phyloP scores from a whole-genome alignment of 306 rosid genomes.

The Dalbergia cochinchinensis region DNA sequence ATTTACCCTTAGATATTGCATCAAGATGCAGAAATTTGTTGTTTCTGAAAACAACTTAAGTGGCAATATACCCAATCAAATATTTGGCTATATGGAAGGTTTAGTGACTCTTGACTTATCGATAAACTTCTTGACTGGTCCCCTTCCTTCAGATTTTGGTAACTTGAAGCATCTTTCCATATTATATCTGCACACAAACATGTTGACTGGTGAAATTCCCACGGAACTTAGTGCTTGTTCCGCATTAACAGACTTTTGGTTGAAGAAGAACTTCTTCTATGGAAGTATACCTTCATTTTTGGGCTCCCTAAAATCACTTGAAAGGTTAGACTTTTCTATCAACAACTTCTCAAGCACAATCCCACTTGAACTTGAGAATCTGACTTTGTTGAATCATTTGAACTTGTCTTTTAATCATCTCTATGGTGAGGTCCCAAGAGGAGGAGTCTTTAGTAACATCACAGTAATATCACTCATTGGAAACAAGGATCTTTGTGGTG shows the following conservation, averaged over 20 bases:
- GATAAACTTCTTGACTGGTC: slow-evolving; percentile 25
- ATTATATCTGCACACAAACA: background rate
- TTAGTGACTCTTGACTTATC: slow-evolving; percentile 24
- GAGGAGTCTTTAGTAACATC: slow-evolving; percentile 46
- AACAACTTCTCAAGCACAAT: slow-evolving; percentile 47
- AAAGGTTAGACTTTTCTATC: slow-evolving; percentile 40
- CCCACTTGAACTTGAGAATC: slow-evolving; percentile 30
- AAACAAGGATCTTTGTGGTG: slow-evolving; percentile 54
- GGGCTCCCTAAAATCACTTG: slow-evolving; percentile 14
- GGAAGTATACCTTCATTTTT: slow-evolving; percentile 42
- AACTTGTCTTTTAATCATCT: slow-evolving; percentile 52
- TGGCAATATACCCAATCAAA: slow-evolving; percentile 33
- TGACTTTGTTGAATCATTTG: slow-evolving; percentile 9
- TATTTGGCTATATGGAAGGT: slow-evolving; percentile 17
- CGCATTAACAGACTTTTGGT: background rate
- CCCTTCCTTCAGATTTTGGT: slow-evolving; percentile 48
- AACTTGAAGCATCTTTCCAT: slow-evolving; percentile 35
- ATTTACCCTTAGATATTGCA: slow-evolving; percentile 12
- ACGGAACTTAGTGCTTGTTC: slow-evolving; percentile 29
- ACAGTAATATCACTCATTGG: slow-evolving; percentile 32
- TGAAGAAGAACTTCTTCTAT: slow-evolving; percentile 23
- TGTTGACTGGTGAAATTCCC: slow-evolving; percentile 47
- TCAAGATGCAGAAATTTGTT: background rate
- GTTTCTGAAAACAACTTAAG: slow-evolving; percentile 1
- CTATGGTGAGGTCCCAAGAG: slow-evolving; percentile 50